These are phyloP conservation scores for Fallopia convolvulus DNA, from an alignment of 148 eudicot species.

Conservation along the genomic window DNA sequence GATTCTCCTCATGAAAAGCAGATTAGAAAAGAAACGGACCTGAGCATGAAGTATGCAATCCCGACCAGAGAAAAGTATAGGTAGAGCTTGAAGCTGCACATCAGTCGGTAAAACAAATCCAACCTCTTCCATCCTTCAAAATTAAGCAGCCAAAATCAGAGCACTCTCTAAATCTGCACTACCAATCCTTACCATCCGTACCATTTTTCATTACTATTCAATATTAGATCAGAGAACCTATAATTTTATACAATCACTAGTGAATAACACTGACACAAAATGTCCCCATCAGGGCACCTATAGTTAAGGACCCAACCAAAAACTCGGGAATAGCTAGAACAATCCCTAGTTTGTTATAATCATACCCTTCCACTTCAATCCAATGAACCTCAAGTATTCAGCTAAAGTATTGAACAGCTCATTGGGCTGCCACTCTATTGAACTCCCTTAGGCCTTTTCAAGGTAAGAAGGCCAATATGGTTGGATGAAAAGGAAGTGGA, in stretches of 20 bases:
- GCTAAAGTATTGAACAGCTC: neutral
- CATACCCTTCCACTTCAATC: neutral
- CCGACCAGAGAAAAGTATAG: slow-evolving; percentile 64
- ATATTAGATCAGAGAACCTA: neutral
- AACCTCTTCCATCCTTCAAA: slow-evolving; percentile 66
- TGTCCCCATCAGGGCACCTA: neutral
- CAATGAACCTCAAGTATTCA: neutral
- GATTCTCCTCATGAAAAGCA: neutral
- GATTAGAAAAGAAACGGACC: slow-evolving; percentile 35
- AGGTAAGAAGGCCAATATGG: neutral
- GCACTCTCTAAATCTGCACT: neutral
- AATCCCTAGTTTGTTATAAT: neutral
- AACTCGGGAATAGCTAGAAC: neutral
- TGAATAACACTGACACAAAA: neutral
- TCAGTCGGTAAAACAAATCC: slow-evolving; percentile 77
- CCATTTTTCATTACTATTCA: neutral
- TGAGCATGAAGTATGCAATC: slow-evolving; percentile 94
- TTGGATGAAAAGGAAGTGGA: neutral
- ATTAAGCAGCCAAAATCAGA: neutral
- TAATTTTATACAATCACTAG: neutral
- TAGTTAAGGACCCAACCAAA: neutral
- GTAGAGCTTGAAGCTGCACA: slow-evolving; percentile 78
- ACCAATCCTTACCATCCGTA: neutral
- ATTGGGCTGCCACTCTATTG: neutral
- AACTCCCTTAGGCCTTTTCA: neutral